Conservation (phyloP, 2,329 filamentous ascomycete species). For the Pezicula radicicola region DNA sequence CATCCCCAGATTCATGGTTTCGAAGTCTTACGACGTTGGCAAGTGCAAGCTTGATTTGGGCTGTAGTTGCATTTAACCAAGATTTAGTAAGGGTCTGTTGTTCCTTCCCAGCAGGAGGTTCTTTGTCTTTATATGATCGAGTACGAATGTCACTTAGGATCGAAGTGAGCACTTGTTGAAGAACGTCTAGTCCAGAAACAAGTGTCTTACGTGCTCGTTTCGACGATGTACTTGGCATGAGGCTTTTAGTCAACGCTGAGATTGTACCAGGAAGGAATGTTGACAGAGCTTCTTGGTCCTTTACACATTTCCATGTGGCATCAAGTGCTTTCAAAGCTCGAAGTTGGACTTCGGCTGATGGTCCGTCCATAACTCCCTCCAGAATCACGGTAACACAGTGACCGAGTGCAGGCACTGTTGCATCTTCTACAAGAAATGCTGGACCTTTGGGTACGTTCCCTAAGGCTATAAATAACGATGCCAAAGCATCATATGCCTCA, state of each 20-base stretch:
- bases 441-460: constrained; percentile 46
- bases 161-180: constrained; percentile 51
- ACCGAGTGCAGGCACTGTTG: constrained; percentile 74
- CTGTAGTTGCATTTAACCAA: constrained; percentile 79
- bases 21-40: constrained; percentile 74
- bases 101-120: constrained; percentile 30
- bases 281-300: constrained; percentile 71
- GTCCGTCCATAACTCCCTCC: constrained; percentile 64
- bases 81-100: constrained; percentile 35
- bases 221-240: constrained; percentile 66
- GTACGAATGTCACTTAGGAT: constrained; percentile 58
- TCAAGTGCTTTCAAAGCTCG: constrained; percentile 65
- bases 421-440: constrained; percentile 48
- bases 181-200: constrained; percentile 53
- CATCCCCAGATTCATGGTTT: constrained; percentile 64
- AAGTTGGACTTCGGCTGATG: constrained; percentile 65
- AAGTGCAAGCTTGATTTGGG: constrained; percentile 81
- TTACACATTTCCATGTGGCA: constrained; percentile 60
- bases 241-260: constrained; percentile 69
- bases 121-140: constrained; percentile 32
- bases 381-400: constrained; percentile 80
- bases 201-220: constrained; percentile 63
- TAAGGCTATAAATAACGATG: constrained; percentile 60
- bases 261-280: constrained; percentile 87
- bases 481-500: constrained; percentile 68